Evolutionary conservation across 179 eudicot species (phyloP).

Genomic region (Beta macrorhiza): DNA sequence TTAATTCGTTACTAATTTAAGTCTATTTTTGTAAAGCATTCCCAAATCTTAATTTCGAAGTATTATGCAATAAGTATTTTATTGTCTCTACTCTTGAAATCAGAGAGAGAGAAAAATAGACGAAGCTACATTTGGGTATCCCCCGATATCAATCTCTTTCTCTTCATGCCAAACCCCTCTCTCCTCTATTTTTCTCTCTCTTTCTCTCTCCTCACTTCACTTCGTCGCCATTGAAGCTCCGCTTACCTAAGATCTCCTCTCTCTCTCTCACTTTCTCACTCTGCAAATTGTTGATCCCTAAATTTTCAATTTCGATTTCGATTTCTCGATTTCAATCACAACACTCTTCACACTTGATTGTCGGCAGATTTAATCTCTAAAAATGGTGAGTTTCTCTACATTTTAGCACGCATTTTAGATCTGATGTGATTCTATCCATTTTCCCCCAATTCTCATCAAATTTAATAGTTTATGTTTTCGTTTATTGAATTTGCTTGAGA

Average conservation of each 20-base stretch:
- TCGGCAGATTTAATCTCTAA: slow-evolving; percentile 19
- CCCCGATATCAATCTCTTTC: not conserved
- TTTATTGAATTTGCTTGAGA: slow-evolving; percentile 22
- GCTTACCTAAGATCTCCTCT: slow-evolving; percentile 19
- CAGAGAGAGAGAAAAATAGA: not conserved
- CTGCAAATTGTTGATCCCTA: not conserved
- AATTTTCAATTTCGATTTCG: not conserved
- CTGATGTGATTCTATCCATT: slow-evolving; percentile 28
- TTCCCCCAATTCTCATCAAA: not conserved
- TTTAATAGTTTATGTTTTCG: not conserved
- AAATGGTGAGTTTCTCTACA: slow-evolving; percentile 31
- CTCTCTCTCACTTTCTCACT: not conserved
- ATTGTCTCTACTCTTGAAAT: not conserved
- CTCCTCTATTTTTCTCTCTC: not conserved
- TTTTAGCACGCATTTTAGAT: slow-evolving; percentile 14
- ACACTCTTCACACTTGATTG: not conserved
- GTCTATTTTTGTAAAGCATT: no score
- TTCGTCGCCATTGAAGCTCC: slow-evolving; percentile 24
- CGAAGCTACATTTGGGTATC: not conserved
- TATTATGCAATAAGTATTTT: not conserved
- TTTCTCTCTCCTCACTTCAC: slow-evolving; percentile 23
- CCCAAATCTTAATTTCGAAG: not conserved
- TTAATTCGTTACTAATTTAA: no score
- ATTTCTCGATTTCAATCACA: not conserved
- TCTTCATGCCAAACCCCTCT: not conserved